Evolutionary conservation across 495 filamentous ascomycete genomes (phyloP), one percentile per base, ranked within the genome.

Genomic region (Cercophora newfieldiana): DNA sequence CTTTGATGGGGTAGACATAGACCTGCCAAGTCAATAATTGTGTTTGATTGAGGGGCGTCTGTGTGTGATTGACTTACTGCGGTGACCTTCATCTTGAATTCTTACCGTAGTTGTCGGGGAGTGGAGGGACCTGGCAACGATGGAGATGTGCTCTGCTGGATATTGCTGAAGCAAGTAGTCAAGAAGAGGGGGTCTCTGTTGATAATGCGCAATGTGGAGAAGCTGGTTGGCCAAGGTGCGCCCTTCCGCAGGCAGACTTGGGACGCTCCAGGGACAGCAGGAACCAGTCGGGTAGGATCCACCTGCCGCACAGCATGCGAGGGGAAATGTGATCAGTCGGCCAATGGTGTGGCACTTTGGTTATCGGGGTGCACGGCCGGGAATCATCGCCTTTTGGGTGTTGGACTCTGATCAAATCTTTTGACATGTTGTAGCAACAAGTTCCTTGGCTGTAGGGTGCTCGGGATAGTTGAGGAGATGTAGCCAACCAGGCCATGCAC

Each of bases 1-100:
- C 92, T 72, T 97, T 97, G 80, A 97, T 91, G 62, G 94, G 93
- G 73, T 97, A 96, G 49, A 91, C 82, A 77, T 91, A 95, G 31
- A 97, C 83, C 90, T 95, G 70, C 55, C 48, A 3, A 29, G 21
- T 53, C 50, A 53, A 7, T 53, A 2, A 24, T 25, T 56, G 25
- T 18, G 21, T 21, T 8, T 26, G 19, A 12, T 33, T 59, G n/a
- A 44, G 19, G 6, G 30, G 57, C 31, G 37, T 28, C n/a, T n/a
- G n/a, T n/a, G n/a, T n/a, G n/a, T n/a, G n/a, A n/a, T n/a, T n/a
- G 18, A 25, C 54, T 30, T 57, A 57, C 54, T 5, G 59, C 7
- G 22, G 59, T 19, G 47, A 29, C 50, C 25, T 59, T 33, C 37
- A 61, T 19, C 0, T 3, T 12, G 3, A 30, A 24, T 16, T 14